These are phyloP conservation scores for Rhodotorula sp. DNA, from an alignment of 1,284 basidiomycete species.

Conservation along the genomic window DNA sequence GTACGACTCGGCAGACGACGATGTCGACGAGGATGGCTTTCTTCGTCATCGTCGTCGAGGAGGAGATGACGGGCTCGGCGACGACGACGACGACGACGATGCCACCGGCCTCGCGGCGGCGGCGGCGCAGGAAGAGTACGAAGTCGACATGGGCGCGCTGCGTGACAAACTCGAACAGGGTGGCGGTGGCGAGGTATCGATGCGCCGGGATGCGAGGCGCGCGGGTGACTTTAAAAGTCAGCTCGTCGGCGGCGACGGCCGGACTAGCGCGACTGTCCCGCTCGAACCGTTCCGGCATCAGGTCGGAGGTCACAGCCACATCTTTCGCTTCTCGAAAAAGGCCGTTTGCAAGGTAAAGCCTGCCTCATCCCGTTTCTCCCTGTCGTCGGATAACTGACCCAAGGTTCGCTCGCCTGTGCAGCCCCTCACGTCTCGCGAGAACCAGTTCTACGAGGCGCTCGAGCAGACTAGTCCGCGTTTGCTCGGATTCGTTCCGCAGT, in stretches of 20 bases:
- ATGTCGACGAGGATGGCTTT: not conserved
- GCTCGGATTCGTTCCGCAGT: constrained; percentile 89
- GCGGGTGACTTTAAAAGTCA: constrained; percentile 30
- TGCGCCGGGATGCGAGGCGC: constrained; percentile 14
- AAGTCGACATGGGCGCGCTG: constrained; percentile 35
- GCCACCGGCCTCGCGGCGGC: not conserved
- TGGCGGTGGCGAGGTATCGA: constrained; percentile 34
- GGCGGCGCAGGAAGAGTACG: constrained; percentile 32
- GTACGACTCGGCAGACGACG: constrained; percentile 13
- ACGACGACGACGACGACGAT: not conserved
- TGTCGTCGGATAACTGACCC: not conserved
- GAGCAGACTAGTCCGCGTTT: constrained; percentile 88
- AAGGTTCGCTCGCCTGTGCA: constrained; percentile 48
- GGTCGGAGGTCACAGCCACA: constrained; percentile 94
- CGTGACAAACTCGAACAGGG: constrained; percentile 20
- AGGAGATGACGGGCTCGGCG: constrained; percentile 23
- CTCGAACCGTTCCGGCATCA: constrained; percentile 95
- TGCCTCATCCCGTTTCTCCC: no score
- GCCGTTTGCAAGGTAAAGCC: constrained; percentile 90
- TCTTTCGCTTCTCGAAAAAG: constrained; percentile 96
- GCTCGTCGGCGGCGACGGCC: constrained; percentile 30
- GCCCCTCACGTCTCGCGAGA: constrained; percentile 95
- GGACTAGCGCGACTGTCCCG: constrained; percentile 70
- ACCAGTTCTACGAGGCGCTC: constrained; percentile 96
- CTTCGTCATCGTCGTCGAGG: not conserved